These are phyloP conservation scores for Ogataea zsoltii DNA, from an alignment of 805 yeast species.

Conservation along the genomic window DNA sequence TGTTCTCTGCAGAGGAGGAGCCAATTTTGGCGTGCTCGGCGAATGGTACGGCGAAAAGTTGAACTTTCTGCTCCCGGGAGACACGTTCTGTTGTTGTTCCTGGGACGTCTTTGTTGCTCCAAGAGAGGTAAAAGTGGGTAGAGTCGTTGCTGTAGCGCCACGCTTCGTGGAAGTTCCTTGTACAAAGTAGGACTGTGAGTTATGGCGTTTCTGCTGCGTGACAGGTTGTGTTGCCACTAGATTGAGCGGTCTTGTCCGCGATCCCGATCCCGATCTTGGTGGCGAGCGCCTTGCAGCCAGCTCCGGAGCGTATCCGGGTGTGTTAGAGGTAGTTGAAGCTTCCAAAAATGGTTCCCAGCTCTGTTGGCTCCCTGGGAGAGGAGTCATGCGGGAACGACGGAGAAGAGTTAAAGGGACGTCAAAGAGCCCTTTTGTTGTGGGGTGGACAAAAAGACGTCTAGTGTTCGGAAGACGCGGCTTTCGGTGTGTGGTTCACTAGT, in stretches of 20 bases:
- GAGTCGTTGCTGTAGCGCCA: constrained; percentile 16
- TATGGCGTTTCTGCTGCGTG: constrained; percentile 32
- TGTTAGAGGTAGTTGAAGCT: neutral
- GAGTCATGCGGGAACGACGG: constrained; percentile 3
- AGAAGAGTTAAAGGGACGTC: neutral
- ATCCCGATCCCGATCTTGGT: neutral
- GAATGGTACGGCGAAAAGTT: neutral
- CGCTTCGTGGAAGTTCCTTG: constrained; percentile 26
- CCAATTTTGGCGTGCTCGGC: constrained; percentile 1
- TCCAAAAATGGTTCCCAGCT: too few relatives aligned
- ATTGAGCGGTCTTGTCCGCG: constrained; percentile 18
- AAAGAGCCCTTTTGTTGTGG: neutral
- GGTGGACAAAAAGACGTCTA: too few relatives aligned
- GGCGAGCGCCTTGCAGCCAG: neutral
- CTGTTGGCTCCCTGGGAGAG: constrained; percentile 4
- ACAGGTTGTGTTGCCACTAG: constrained; percentile 23
- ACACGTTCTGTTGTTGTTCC: neutral
- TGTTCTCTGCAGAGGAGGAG: constrained; percentile 4
- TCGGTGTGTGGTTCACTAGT: too few relatives aligned
- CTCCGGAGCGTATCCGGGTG: neutral
- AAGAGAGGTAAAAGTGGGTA: neutral
- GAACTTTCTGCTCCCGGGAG: neutral
- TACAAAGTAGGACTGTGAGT: constrained; percentile 29
- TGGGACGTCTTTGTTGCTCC: neutral
- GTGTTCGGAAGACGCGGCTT: too few relatives aligned